Conservation (phyloP, 176 grass and related monocot species). For the Poa pratensis region DNA sequence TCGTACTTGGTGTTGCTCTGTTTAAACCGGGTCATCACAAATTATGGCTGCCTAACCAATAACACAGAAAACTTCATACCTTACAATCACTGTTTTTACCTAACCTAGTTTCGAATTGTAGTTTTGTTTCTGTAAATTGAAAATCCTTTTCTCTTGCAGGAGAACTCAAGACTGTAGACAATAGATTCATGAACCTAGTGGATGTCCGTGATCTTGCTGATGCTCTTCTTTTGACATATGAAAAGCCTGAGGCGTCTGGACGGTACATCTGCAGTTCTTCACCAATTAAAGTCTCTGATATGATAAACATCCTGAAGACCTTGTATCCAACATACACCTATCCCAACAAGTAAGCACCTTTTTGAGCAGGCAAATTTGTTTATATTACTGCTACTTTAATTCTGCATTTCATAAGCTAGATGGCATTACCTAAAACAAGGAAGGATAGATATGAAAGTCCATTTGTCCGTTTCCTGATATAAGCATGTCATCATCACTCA, state of each 20-base stretch:
- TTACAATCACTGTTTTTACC: background rate
- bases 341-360: conserved; percentile 47
- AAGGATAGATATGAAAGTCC: background rate
- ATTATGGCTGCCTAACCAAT: background rate
- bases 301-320: conserved; percentile 42
- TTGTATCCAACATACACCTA: conserved; percentile 18
- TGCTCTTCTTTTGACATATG: conserved; percentile 55
- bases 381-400: background rate
- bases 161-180: conserved; percentile 42
- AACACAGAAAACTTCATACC: background rate
- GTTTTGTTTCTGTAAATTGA: background rate
- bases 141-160: conserved; percentile 32
- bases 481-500: no score
- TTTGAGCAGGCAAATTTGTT: background rate
- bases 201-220: conserved; percentile 57
- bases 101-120: background rate
- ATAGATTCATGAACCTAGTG: conserved; percentile 42
- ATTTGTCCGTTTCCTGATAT: no score
- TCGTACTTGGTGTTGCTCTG: background rate
- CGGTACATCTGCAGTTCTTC: conserved; percentile 53
- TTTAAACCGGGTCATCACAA: background rate
- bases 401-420: background rate
- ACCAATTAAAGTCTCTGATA: conserved; percentile 49
- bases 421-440: background rate
- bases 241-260: conserved; percentile 48